These are phyloP conservation scores for Stagonosporopsis tanaceti DNA, from an alignment of 2,329 filamentous ascomycete species.

Conservation along the genomic window DNA sequence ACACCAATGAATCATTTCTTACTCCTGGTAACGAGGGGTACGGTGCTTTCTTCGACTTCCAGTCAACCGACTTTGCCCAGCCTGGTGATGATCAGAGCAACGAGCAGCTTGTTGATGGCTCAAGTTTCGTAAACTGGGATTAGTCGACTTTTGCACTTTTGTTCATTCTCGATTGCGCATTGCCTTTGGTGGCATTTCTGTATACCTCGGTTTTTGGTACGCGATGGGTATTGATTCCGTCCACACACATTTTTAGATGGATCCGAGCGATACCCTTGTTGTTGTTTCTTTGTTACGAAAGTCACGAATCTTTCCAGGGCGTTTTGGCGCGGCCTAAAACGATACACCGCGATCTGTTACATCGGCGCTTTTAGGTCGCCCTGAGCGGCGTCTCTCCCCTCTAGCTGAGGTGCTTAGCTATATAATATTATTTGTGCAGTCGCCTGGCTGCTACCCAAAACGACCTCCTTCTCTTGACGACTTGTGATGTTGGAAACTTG, in stretches of 20 bases:
- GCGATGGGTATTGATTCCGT: conserved; percentile 11
- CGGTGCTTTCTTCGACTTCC: conserved; percentile 35
- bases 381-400: conserved; percentile 20
- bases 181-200: neutral
- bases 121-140: conserved; percentile 38
- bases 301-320: conserved; percentile 13
- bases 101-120: conserved; percentile 30
- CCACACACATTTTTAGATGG: conserved; percentile 18
- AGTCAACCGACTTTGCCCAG: conserved; percentile 24
- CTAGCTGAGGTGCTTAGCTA: conserved; percentile 17
- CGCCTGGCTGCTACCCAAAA: neutral
- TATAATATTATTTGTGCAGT: conserved; percentile 30
- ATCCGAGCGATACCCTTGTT: conserved; percentile 9
- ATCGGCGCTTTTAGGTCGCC: conserved; percentile 26
- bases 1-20: conserved; percentile 25
- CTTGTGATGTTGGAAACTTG: neutral
- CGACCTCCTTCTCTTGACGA: neutral
- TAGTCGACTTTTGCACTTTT: conserved; percentile 7
- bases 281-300: conserved; percentile 12
- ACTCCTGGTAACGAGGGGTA: conserved; percentile 35
- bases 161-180: neutral
- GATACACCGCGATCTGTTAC: conserved; percentile 12
- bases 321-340: conserved; percentile 16
- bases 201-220: conserved; percentile 7
- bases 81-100: conserved; percentile 29